These are phyloP conservation scores for Eugenia klotzschiana DNA, from an alignment of 441 rosid species.

Conservation along the genomic window DNA sequence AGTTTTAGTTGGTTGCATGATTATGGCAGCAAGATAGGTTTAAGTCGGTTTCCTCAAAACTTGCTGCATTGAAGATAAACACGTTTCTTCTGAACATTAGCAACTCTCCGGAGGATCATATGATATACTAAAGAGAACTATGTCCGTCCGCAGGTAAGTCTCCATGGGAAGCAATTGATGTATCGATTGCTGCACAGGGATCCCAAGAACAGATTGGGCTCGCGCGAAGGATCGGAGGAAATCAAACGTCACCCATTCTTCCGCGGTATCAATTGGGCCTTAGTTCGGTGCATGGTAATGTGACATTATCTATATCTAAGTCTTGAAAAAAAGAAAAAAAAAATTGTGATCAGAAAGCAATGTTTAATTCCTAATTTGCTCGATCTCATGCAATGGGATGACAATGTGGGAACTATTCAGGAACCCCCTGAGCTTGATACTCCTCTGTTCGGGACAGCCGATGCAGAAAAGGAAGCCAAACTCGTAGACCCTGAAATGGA, in stretches of 20 bases:
- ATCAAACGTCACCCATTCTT: slow-evolving; percentile 73
- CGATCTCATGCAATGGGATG: neutral
- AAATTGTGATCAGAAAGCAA: neutral
- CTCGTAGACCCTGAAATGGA: slow-evolving; percentile 44
- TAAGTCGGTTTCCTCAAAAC: neutral
- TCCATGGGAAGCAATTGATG: slow-evolving; percentile 61
- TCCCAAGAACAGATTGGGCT: slow-evolving; percentile 70
- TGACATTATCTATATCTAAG: neutral
- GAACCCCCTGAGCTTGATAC: slow-evolving; percentile 69
- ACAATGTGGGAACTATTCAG: slow-evolving; percentile 17
- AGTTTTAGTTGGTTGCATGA: neutral
- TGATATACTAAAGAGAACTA: neutral
- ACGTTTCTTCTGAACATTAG: neutral
- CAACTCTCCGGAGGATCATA: neutral
- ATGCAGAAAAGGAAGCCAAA: slow-evolving; percentile 35
- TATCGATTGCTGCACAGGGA: slow-evolving; percentile 65
- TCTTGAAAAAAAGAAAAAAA: neutral
- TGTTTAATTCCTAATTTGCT: neutral
- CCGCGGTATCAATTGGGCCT: slow-evolving; percentile 75
- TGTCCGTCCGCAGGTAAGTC: slow-evolving; percentile 31
- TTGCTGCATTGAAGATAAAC: neutral
- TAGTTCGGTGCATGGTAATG: slow-evolving; percentile 73
- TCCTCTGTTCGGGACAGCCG: slow-evolving; percentile 21
- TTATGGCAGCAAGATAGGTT: neutral
- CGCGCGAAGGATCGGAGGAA: slow-evolving; percentile 70